These are phyloP conservation scores for Apiospora hydei DNA, from an alignment of 2,329 filamentous ascomycete genomes.

Conservation along the genomic window DNA sequence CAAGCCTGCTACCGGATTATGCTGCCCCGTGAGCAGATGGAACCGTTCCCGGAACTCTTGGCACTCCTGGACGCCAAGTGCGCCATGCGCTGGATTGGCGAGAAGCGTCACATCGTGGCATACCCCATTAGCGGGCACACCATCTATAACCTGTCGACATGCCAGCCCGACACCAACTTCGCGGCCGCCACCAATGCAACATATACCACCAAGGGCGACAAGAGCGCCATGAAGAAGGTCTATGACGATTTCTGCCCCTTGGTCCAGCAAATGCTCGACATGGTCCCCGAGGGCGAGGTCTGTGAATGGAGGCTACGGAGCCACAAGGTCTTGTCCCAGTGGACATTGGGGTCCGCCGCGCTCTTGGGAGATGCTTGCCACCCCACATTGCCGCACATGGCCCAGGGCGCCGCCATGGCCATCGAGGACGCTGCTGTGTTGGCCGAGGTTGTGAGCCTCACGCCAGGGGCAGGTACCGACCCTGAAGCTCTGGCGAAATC, in stretches of 20 bases:
- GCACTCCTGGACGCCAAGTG: slow-evolving; percentile 71
- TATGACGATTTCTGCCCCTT: slow-evolving; percentile 67
- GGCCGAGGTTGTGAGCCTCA: slow-evolving; percentile 55
- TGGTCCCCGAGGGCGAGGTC: slow-evolving; percentile 68
- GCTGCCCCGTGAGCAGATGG: slow-evolving; percentile 72
- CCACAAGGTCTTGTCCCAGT: slow-evolving; percentile 62
- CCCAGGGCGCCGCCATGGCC: slow-evolving; percentile 72
- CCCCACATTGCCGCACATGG: slow-evolving; percentile 71
- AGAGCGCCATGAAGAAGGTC: slow-evolving; percentile 66
- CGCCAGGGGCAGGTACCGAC: slow-evolving; percentile 42
- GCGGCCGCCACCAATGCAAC: slow-evolving; percentile 63
- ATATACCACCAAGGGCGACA: slow-evolving; percentile 70
- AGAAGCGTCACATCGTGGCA: slow-evolving; percentile 77
- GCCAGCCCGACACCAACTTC: slow-evolving; percentile 68
- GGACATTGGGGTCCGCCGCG: slow-evolving; percentile 63
- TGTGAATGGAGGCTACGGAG: slow-evolving; percentile 71
- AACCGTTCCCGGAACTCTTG: slow-evolving; percentile 70
- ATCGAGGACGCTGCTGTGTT: slow-evolving; percentile 72
- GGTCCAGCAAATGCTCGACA: slow-evolving; percentile 64
- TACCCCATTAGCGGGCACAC: slow-evolving; percentile 75
- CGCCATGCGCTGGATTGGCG: slow-evolving; percentile 79
- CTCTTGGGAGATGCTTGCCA: slow-evolving; percentile 72
- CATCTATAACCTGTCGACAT: slow-evolving; percentile 70
- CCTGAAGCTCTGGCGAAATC: slow-evolving; percentile 53
- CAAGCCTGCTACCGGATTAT: slow-evolving; percentile 84